Percentiles rank a stretch among this genome's conserved stretches.
Evolutionary conservation across 2,329 filamentous ascomycete species (phyloP).

Genomic region (Xylariaceae sp.): DNA sequence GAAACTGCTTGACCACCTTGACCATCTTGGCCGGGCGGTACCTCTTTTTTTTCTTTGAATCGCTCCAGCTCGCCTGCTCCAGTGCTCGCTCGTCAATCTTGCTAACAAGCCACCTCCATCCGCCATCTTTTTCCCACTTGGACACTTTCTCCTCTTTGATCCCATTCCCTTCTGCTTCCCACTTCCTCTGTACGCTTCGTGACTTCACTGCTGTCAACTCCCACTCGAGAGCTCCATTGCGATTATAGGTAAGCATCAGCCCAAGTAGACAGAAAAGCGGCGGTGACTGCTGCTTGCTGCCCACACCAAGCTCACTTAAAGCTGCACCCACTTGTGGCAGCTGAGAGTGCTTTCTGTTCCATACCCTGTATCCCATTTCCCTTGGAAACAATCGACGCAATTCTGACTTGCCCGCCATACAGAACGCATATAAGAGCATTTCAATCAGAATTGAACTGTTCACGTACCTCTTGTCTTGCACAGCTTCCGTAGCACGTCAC

Average conservation of each 20-base stretch:
- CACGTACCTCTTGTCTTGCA: slow-evolving; percentile 24
- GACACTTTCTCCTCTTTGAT: slow-evolving; percentile 5
- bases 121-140: slow-evolving; percentile 11
- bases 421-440: slow-evolving; percentile 4
- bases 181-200: slow-evolving; percentile 13
- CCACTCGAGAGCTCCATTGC: slow-evolving; percentile 13
- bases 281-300: neutral
- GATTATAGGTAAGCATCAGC: neutral
- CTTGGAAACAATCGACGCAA: too few relatives aligned
- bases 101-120: slow-evolving; percentile 9
- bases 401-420: slow-evolving; percentile 12
- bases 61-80: slow-evolving; percentile 1
- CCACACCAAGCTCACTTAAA: neutral
- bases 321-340: neutral
- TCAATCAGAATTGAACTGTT: slow-evolving; percentile 13
- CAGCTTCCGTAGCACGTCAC: slow-evolving; percentile 28
- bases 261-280: slow-evolving; percentile 12
- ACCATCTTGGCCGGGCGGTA: too few relatives aligned
- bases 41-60: too few relatives aligned
- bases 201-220: slow-evolving; percentile 6
- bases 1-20: too few relatives aligned
- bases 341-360: neutral
- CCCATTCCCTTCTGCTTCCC: slow-evolving; percentile 4
- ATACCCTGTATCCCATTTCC: slow-evolving; percentile 5
- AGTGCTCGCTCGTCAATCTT: slow-evolving; percentile 1